Evolutionary conservation across 257 asterid species (phyloP), one percentile per base, ranked within the genome.

Genomic region (Solanum piurae): DNA sequence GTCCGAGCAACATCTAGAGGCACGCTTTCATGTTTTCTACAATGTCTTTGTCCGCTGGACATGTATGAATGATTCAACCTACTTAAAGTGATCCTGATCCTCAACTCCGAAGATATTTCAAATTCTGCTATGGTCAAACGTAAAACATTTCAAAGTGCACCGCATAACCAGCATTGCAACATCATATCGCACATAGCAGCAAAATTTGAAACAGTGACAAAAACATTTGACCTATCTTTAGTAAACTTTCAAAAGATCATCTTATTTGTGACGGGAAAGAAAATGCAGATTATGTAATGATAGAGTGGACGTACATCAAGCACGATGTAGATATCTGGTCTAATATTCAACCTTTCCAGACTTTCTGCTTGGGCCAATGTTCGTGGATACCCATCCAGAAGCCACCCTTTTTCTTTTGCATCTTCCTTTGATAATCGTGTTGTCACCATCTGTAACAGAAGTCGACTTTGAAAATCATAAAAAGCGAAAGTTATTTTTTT

Each of bases 341-440:
- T 91, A 62, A 95, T 92, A 60, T 94, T 93, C 93, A 93, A 91
- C 89, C 93, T 94, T 89, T 94, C 98, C 91, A 96, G 93, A 91
- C 97, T 94, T 90, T 94, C 93, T 86, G 98, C 98, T 92, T 96
- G 99, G 85, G 94, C 93, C 90, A 90, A 58, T 88, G 94, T 94
- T 89, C 98, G 93, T 14, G 98, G 99, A 91, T 92, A 96, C 85
- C 99, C 99, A 92, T 96, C 99, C 86, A 96, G 93, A 88, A 95
- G 98, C 99, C 99, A 96, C 46, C 99, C 99, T 86, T 94, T 95
- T 93, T 95, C 98, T 93, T 94, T 93, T 83, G 94, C 98, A 91
- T 96, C 99, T 88, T 92, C 89, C 77, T 88, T 90, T 36, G 98
- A 93, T 86, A 96, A 88, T 83, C 98, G 91, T 49, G 97, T 79